Evolutionary conservation across 257 asterid species (phyloP).

Genomic region (Eucommia ulmoides): DNA sequence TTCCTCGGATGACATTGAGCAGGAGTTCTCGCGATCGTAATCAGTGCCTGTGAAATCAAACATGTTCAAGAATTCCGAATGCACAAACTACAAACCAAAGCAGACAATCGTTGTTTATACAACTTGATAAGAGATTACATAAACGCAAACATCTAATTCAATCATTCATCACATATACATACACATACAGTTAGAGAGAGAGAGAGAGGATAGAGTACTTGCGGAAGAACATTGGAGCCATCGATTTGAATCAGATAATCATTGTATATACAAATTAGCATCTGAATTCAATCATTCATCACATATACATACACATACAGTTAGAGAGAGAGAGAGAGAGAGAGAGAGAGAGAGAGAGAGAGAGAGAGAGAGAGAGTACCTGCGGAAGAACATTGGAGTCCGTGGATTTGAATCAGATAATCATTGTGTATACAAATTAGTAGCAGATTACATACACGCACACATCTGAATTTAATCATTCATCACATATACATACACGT

Average conservation of each 20-base stretch:
- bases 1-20: conserved; percentile 20
- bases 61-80: conserved; percentile 6
- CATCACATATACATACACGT: not conserved
- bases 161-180: not conserved
- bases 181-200: not conserved
- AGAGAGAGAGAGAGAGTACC: conserved; percentile 9
- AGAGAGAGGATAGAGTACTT: conserved; percentile 9
- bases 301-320: not conserved
- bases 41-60: conserved; percentile 33
- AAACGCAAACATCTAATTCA: too few relatives aligned
- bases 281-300: too few relatives aligned
- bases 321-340: not conserved
- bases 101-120: too few relatives aligned
- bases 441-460: too few relatives aligned
- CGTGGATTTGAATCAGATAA: too few relatives aligned
- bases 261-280: too few relatives aligned
- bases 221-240: conserved; percentile 28
- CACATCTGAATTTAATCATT: too few relatives aligned
- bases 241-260: too few relatives aligned
- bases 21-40: conserved; percentile 32
- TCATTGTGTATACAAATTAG: too few relatives aligned
- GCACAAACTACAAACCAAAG: not conserved
- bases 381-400: conserved; percentile 25
- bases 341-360: not conserved
- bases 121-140: too few relatives aligned